Percentiles rank a stretch among this genome's conserved stretches.
phyloP scores from a whole-genome alignment of 2,329 filamentous ascomycete species.

The Trichophyton rubrum region DNA sequence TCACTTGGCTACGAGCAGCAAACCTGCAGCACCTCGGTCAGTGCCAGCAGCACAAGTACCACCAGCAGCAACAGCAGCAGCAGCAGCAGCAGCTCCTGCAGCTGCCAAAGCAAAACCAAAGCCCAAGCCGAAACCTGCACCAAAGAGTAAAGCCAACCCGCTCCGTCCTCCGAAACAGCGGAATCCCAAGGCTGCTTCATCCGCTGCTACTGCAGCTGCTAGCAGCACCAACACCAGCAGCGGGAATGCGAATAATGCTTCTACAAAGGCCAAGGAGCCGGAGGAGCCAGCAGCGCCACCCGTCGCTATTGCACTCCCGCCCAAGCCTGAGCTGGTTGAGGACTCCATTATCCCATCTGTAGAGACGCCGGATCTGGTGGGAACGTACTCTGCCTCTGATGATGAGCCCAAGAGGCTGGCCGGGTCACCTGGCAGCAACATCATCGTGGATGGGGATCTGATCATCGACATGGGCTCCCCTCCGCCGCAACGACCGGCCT shows the following conservation, averaged over 20 bases:
- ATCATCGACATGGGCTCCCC: slow-evolving; percentile 39
- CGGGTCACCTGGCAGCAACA: slow-evolving; percentile 30
- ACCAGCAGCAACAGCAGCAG: slow-evolving; percentile 18
- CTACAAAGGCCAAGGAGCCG: not conserved
- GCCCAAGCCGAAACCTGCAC: slow-evolving; percentile 15
- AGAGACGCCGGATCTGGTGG: slow-evolving; percentile 18
- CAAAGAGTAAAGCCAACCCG: slow-evolving; percentile 21
- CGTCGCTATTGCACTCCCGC: slow-evolving; percentile 6
- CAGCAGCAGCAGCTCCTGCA: slow-evolving; percentile 16
- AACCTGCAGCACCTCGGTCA: slow-evolving; percentile 16
- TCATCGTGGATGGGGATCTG: slow-evolving; percentile 36
- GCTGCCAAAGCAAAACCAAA: slow-evolving; percentile 16
- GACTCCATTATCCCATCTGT: slow-evolving; percentile 9
- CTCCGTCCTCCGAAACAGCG: slow-evolving; percentile 18
- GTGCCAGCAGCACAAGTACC: slow-evolving; percentile 15
- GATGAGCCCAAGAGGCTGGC: slow-evolving; percentile 23
- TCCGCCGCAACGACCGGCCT: slow-evolving; percentile 27
- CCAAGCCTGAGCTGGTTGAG: slow-evolving; percentile 16
- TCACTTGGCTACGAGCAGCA: slow-evolving; percentile 20
- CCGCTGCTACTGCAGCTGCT: not conserved
- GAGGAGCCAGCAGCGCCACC: slow-evolving; percentile 9
- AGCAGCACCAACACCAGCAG: no score
- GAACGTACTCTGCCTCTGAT: slow-evolving; percentile 23
- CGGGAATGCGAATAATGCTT: not conserved
- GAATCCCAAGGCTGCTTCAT: not conserved